These are phyloP conservation scores for Prunus salicina DNA, from an alignment of 306 rosid genomes.

Conservation along the genomic window DNA sequence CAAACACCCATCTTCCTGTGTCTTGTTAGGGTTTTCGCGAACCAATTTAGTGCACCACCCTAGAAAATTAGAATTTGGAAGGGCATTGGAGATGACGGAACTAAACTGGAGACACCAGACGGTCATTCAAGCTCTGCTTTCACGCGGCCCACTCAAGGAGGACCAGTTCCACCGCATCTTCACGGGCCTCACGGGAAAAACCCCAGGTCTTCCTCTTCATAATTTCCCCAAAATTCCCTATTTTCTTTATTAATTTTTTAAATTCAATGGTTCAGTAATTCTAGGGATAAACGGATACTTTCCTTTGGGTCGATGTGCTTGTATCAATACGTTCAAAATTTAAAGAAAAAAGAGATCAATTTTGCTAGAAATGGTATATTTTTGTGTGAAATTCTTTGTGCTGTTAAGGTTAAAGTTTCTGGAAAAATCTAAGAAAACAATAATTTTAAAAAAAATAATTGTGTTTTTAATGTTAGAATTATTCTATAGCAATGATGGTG, in stretches of 20 bases:
- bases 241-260: background rate
- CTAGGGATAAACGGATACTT: background rate
- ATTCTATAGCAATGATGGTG: background rate
- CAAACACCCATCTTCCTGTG: background rate
- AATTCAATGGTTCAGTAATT: background rate
- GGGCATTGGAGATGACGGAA: slow-evolving; percentile 37
- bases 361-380: background rate
- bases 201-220: slow-evolving; percentile 48
- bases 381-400: background rate
- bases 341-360: background rate
- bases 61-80: slow-evolving; percentile 31
- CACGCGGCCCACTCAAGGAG: slow-evolving; percentile 80
- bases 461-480: background rate
- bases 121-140: slow-evolving; percentile 72
- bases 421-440: background rate
- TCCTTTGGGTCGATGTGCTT: background rate
- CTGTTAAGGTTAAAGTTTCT: background rate
- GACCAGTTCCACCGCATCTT: slow-evolving; percentile 59
- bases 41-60: background rate
- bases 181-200: slow-evolving; percentile 59
- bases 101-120: slow-evolving; percentile 61
- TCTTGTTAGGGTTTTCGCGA: background rate
- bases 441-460: background rate
- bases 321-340: background rate
- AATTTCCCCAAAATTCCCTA: background rate